Percentiles rank a stretch among this genome's conserved stretches.
Conservation (phyloP, 768 basidiomycete species). For the Boletus rufocinnamomeus region DNA sequence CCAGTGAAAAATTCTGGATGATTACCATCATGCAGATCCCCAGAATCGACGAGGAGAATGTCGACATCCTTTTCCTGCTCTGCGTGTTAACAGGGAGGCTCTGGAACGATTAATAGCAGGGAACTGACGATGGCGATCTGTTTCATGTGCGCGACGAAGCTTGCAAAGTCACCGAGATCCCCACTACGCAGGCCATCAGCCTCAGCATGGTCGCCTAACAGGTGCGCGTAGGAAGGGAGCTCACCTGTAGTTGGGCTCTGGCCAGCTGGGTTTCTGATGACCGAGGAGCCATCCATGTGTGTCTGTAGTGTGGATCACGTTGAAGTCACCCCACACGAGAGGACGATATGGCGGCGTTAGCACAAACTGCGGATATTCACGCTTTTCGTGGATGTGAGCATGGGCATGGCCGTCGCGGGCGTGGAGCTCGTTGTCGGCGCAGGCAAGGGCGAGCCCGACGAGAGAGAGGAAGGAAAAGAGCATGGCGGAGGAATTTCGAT, state of each 20-base stretch:
- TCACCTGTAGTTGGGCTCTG: conserved; percentile 75
- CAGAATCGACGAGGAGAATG: conserved; percentile 81
- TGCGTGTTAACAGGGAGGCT: conserved; percentile 1
- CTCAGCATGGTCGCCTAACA: not conserved
- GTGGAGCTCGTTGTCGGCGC: conserved; percentile 18
- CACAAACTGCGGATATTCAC: conserved; percentile 42
- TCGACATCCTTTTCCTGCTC: conserved; percentile 70
- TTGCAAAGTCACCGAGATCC: conserved; percentile 80
- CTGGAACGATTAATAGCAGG: not conserved
- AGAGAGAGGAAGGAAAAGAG: conserved; percentile 21
- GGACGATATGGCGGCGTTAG: conserved; percentile 61
- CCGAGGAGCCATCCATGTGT: conserved; percentile 82
- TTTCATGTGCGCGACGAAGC: conserved; percentile 84
- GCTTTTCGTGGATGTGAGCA: conserved; percentile 35
- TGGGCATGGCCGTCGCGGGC: conserved; percentile 37
- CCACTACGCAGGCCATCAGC: conserved; percentile 36
- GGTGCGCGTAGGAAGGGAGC: conserved; percentile 11
- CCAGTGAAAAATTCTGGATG: not conserved
- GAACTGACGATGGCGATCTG: conserved; percentile 56
- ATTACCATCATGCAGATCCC: conserved; percentile 72
- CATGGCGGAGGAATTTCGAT: conserved; percentile 6
- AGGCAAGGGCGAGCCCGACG: conserved; percentile 24
- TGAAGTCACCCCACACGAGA: conserved; percentile 87
- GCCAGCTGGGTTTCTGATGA: conserved; percentile 72
- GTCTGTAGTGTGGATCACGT: conserved; percentile 86